Evolutionary conservation across 352 stramenopile genomes (phyloP).

Genomic region (Phytophthora boehmeriae): DNA sequence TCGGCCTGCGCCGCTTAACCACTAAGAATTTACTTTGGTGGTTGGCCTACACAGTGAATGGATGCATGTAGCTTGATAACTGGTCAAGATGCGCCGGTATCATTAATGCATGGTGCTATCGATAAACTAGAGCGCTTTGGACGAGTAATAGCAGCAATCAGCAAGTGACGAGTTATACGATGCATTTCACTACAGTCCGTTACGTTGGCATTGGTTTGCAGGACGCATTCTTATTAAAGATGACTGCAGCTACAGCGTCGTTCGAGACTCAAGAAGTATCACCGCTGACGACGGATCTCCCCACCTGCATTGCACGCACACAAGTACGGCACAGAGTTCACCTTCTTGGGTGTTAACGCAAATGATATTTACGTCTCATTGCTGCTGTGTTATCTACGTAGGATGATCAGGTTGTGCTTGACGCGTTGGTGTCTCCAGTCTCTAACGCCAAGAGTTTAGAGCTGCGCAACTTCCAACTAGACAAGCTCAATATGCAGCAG

Average conservation of each 20-base stretch:
- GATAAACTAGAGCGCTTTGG: too few relatives aligned
- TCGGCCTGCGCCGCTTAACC: constrained; percentile 2
- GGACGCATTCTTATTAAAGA: too few relatives aligned
- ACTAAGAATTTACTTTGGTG: background rate
- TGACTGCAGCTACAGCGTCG: background rate
- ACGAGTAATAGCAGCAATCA: background rate
- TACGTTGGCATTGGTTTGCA: constrained; percentile 12
- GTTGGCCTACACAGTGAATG: background rate
- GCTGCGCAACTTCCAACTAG: constrained; percentile 30
- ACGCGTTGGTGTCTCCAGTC: constrained; percentile 20
- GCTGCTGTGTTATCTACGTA: constrained; percentile 1
- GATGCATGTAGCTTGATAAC: background rate
- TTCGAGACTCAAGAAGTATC: background rate
- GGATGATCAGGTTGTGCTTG: constrained; percentile 26
- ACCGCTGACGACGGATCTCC: background rate
- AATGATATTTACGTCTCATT: background rate
- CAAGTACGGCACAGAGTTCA: constrained; percentile 8
- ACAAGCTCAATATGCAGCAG: constrained; percentile 27
- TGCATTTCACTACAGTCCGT: constrained; percentile 14
- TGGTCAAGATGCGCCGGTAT: too few relatives aligned
- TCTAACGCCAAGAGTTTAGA: constrained; percentile 34
- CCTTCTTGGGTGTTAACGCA: background rate
- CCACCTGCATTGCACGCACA: constrained; percentile 29
- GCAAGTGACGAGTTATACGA: background rate
- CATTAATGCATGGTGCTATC: background rate